Base-by-base conservation (phyloP, 495 filamentous ascomycete genomes). In the Thermothielavioides terrestris region DNA sequence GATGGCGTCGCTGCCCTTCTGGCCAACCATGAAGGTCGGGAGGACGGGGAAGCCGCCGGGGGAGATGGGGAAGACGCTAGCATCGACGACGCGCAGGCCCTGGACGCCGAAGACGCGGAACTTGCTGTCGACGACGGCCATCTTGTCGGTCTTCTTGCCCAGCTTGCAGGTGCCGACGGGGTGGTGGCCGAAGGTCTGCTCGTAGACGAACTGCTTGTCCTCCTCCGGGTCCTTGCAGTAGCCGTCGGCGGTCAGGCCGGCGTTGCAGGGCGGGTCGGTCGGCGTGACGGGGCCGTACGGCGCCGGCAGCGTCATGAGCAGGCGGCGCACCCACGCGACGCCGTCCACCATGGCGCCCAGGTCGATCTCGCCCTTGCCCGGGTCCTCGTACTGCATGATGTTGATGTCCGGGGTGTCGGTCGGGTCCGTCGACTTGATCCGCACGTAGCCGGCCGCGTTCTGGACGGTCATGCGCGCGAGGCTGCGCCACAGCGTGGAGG, bases 41-140 rank as follows among this genome's bases (percentile, higher is more conserved):
- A 81, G 75, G 54, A 78, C 74, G 0, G 79, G 77, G 43, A 81
- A 79, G 12, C 77, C 75, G 8, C 75, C 73, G 34, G 75, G 71
- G 12, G 78, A 54, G 6, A 60, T 66, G 12, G 80, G 81, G 63
- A 83, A 78, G 25, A 76, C 69, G 45, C 73, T 77, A 23, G 71
- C 75, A 58, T 83, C 78, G 0, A 75, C 78, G 28, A 82, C 75
- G 0, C 78, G 65, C 41, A 82, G 58, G 0, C 74, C 67, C 6
- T 58, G 53, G 5, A 81, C 75, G 2, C 78, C 79, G 4, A 65
- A 61, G 2, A 82, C 77, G 2, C 67, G 60, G 34, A 81, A 65
- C 39, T 72, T 70, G 36, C 70, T 69, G 55, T 80, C 76, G 6
- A 83, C 46, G 3, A 82, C 76, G 9, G 76, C 71, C 60, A 68